These are phyloP conservation scores for Castanea mollissima DNA, from an alignment of 306 rosid species.

Conservation along the genomic window DNA sequence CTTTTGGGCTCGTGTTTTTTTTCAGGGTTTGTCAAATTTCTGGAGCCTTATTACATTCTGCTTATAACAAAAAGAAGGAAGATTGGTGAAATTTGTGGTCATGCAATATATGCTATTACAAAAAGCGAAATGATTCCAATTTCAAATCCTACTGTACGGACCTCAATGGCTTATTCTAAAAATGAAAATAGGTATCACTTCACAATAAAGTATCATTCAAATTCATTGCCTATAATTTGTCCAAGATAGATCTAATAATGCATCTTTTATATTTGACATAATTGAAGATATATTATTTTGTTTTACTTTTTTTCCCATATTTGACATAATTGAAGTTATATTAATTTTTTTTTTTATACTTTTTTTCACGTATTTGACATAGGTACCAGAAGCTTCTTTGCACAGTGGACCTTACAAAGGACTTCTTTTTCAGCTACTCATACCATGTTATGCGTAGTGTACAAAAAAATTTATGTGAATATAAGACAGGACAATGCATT, in stretches of 20 bases:
- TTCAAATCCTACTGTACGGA: constrained; percentile 74
- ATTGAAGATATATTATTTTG: constrained; percentile 36
- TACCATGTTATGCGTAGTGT: constrained; percentile 87
- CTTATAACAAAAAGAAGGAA: constrained; percentile 81
- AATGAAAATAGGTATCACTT: constrained; percentile 96
- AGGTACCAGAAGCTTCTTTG: constrained; percentile 99
- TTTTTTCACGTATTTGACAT: constrained; percentile 41
- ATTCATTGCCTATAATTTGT: constrained; percentile 23
- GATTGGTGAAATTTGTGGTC: constrained; percentile 87
- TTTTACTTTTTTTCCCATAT: constrained; percentile 33
- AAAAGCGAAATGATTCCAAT: constrained; percentile 83
- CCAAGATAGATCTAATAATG: constrained; percentile 23
- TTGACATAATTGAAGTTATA: constrained; percentile 41
- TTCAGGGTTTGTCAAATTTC: constrained; percentile 87
- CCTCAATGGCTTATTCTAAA: constrained; percentile 80
- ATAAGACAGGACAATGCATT: constrained; percentile 51
- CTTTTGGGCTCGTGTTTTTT: constrained; percentile 28
- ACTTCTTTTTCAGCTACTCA: constrained; percentile 99
- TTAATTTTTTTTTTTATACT: constrained; percentile 34
- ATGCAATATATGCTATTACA: constrained; percentile 65
- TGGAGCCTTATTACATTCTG: constrained; percentile 92
- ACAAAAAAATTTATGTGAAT: constrained; percentile 70
- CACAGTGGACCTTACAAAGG: constrained; percentile 94
- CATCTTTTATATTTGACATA: constrained; percentile 17
- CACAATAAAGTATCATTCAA: constrained; percentile 59